Evolutionary conservation across 441 rosid species (phyloP).

Genomic region (Populus hybrid): DNA sequence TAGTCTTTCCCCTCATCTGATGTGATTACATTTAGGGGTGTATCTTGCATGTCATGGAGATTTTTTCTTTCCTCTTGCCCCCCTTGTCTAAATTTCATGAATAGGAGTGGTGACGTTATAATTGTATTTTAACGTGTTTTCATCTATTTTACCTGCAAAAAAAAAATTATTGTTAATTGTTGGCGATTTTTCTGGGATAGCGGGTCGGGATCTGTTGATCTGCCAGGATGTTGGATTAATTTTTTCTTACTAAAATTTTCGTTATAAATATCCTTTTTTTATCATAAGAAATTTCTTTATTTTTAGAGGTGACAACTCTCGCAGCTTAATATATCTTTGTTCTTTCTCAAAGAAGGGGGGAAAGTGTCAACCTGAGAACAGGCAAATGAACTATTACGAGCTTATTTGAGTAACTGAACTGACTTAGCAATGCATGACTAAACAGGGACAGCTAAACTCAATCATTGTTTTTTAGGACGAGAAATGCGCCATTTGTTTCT

Average conservation of each 20-base stretch:
- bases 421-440: too few relatives aligned
- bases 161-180: not conserved
- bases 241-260: not conserved
- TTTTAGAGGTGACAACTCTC: not conserved
- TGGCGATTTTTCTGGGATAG: not conserved
- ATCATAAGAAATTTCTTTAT: not conserved
- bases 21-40: constrained; percentile 32
- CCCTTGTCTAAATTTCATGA: constrained; percentile 23
- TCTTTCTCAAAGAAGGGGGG: too few relatives aligned
- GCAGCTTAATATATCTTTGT: not conserved
- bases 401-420: too few relatives aligned
- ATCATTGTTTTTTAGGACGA: not conserved
- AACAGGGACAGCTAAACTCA: too few relatives aligned
- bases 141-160: constrained; percentile 7
- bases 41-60: constrained; percentile 42
- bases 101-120: constrained; percentile 21
- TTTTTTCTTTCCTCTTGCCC: constrained; percentile 17
- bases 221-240: not conserved
- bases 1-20: constrained; percentile 25
- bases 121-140: constrained; percentile 26
- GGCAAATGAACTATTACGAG: not conserved
- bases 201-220: too few relatives aligned
- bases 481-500: too few relatives aligned
- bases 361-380: too few relatives aligned
- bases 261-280: not conserved